Conservation (phyloP, 106 monocot species). For the Platanthera guangdongensis region DNA sequence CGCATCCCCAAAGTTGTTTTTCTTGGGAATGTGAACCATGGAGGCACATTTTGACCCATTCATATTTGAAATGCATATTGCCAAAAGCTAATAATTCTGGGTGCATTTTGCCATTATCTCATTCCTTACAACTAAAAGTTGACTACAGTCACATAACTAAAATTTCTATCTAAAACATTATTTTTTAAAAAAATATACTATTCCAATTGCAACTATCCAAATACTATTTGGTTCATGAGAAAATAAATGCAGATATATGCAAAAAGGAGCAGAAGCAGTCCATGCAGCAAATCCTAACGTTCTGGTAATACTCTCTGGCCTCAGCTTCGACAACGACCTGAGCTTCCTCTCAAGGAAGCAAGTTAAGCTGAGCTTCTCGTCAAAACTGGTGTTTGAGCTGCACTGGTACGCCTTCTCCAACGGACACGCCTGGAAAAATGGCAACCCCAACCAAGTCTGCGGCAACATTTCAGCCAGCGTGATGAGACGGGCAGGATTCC, state of each 20-base stretch:
- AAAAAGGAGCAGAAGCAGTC: constrained; percentile 17
- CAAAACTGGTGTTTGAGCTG: constrained; percentile 24
- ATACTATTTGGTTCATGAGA: no score
- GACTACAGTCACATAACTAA: no score
- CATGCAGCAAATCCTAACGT: constrained; percentile 25
- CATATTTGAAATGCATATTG: no score
- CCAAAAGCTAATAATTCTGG: no score
- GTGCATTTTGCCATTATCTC: no score
- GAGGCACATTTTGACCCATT: no score
- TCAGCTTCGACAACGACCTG: constrained; percentile 21
- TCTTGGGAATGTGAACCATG: no score
- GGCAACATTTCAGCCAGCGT: not conserved
- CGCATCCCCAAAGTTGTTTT: no score
- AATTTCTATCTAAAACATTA: no score
- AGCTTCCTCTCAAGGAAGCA: constrained; percentile 12
- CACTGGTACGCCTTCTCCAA: constrained; percentile 33
- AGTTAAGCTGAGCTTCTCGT: not conserved
- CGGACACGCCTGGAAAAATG: constrained; percentile 4
- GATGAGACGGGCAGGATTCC: constrained; percentile 9
- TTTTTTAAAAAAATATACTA: no score
- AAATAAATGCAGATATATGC: constrained; percentile 14
- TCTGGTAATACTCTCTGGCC: constrained; percentile 26
- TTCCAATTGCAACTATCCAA: no score
- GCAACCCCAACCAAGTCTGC: constrained; percentile 15
- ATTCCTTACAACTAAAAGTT: no score